phyloP scores from a whole-genome alignment of 2,329 filamentous ascomycete genomes.

The Paecilomyces fulvus region DNA sequence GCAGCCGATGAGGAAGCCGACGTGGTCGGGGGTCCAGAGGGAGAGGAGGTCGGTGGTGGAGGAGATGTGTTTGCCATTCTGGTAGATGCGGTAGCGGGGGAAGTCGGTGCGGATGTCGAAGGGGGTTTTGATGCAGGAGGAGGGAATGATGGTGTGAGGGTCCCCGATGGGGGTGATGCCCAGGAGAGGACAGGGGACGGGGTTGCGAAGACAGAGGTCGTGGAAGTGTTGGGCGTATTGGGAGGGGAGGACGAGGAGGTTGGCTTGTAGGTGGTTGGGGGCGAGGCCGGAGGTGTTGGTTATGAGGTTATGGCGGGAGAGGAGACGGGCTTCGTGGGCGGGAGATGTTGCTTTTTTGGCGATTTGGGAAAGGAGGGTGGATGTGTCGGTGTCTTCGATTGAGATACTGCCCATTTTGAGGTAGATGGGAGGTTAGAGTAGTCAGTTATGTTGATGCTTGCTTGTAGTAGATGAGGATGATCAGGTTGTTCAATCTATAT shows the following conservation, averaged over 20 bases:
- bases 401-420: not conserved
- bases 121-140: conserved; percentile 12
- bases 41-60: conserved; percentile 36
- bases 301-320: conserved; percentile 33
- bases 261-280: conserved; percentile 51
- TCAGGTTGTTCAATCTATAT: not conserved
- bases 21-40: conserved; percentile 51
- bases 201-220: conserved; percentile 51
- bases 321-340: conserved; percentile 36
- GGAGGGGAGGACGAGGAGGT: conserved; percentile 52
- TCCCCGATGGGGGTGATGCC: conserved; percentile 40
- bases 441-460: not conserved
- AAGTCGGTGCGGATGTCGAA: conserved; percentile 52
- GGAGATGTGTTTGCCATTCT: conserved; percentile 36
- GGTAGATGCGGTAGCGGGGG: conserved; percentile 52
- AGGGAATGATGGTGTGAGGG: conserved; percentile 11
- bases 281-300: conserved; percentile 48
- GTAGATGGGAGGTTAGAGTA: not conserved
- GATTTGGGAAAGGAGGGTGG: not conserved
- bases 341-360: conserved; percentile 7
- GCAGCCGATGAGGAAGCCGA: conserved; percentile 57
- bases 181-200: conserved; percentile 54
- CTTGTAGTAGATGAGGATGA: not conserved
- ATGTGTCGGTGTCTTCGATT: not conserved
- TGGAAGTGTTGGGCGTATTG: conserved; percentile 51